phyloP scores from a whole-genome alignment of 202 grass and related monocot species.

The Setaria viridis region DNA sequence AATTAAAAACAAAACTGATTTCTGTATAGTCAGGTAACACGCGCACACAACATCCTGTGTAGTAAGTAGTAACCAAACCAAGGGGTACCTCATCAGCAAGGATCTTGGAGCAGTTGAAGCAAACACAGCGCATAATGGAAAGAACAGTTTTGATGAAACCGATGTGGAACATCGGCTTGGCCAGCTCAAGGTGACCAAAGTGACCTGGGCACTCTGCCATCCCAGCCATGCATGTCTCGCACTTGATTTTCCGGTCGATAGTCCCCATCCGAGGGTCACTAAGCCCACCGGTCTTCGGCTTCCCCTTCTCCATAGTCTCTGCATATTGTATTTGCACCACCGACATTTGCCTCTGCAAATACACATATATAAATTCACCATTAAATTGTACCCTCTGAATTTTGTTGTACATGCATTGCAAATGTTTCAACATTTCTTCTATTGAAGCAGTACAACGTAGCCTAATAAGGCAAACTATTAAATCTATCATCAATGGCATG shows the following conservation, averaged over 20 bases:
- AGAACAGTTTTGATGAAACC: conserved; percentile 85
- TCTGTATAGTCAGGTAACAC: conserved; percentile 6
- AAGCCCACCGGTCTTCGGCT: conserved; percentile 76
- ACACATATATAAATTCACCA: not conserved
- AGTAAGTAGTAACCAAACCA: not conserved
- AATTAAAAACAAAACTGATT: not conserved
- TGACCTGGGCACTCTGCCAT: conserved; percentile 91
- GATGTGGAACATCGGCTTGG: conserved; percentile 88
- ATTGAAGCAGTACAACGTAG: not conserved
- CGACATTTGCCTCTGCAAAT: conserved; percentile 89
- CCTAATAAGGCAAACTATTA: not conserved
- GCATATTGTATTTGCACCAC: conserved; percentile 74
- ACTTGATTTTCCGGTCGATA: conserved; percentile 80
- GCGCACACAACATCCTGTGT: not conserved
- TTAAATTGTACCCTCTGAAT: not conserved
- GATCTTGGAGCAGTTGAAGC: conserved; percentile 98
- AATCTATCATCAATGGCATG: not conserved
- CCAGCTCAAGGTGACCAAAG: conserved; percentile 88
- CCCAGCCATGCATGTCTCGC: conserved; percentile 85
- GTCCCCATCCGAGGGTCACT: conserved; percentile 90
- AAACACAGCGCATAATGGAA: conserved; percentile 90
- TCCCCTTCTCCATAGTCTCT: conserved; percentile 91
- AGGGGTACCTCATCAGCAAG: conserved; percentile 78
- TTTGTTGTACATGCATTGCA: not conserved
- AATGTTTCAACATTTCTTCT: not conserved